phyloP scores from a whole-genome alignment of 768 basidiomycete genomes.

The Hericium rajendrae region DNA sequence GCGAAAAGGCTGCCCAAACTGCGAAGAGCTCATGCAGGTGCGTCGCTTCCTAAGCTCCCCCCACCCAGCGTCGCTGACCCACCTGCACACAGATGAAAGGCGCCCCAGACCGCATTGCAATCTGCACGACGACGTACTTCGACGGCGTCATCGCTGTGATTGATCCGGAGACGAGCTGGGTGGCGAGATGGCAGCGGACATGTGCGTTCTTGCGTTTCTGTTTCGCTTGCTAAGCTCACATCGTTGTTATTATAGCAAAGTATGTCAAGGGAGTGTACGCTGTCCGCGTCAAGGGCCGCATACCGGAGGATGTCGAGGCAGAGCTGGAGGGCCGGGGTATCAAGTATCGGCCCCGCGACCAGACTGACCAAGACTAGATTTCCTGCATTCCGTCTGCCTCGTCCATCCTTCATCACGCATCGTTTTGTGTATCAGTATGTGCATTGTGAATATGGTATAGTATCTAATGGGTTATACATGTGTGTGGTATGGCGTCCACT shows the following conservation, averaged over 20 bases:
- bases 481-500: background rate
- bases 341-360: conserved; percentile 79
- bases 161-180: conserved; percentile 86
- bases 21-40: conserved; percentile 91
- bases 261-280: conserved; percentile 91
- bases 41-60: conserved; percentile 14
- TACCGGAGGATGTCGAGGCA: conserved; percentile 78
- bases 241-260: conserved; percentile 51
- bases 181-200: conserved; percentile 91
- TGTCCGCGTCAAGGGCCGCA: conserved; percentile 74
- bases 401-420: background rate
- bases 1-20: conserved; percentile 88
- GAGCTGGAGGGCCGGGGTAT: conserved; percentile 71
- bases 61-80: background rate
- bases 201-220: conserved; percentile 38
- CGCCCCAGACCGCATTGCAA: conserved; percentile 68
- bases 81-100: conserved; percentile 64
- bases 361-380: conserved; percentile 56
- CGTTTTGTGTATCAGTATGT: background rate
- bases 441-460: background rate
- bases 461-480: background rate
- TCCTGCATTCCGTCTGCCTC: background rate
- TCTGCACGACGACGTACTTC: conserved; percentile 87
- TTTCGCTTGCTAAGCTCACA: background rate
- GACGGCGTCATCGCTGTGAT: conserved; percentile 88